These are phyloP conservation scores for Termitomyces sp. DNA, from an alignment of 1,284 basidiomycete genomes.

Conservation along the genomic window DNA sequence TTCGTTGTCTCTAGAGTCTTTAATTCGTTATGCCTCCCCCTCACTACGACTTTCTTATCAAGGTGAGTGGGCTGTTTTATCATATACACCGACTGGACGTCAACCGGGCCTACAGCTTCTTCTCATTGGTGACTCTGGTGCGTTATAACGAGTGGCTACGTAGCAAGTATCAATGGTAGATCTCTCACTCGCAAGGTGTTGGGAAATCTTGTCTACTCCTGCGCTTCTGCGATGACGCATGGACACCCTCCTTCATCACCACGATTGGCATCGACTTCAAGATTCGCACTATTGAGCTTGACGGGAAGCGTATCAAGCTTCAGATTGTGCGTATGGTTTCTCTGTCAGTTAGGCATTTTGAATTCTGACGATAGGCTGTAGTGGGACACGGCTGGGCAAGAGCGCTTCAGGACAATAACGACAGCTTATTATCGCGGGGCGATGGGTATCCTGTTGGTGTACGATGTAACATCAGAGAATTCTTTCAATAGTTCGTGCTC, in stretches of 20 bases:
- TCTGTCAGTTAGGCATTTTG: background rate
- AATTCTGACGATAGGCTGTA: constrained; percentile 28
- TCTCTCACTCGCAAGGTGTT: constrained; percentile 57
- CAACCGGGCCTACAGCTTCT: constrained; percentile 57
- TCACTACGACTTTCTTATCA: constrained; percentile 92
- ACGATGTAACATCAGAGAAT: constrained; percentile 97
- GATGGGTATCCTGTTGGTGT: constrained; percentile 98
- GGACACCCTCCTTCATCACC: constrained; percentile 99
- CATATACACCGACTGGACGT: background rate
- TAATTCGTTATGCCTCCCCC: constrained; percentile 65
- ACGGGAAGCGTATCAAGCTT: constrained; percentile 93
- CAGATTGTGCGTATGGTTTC: constrained; percentile 71
- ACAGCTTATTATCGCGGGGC: constrained; percentile 99
- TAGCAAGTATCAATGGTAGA: background rate
- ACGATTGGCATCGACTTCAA: constrained; percentile 98
- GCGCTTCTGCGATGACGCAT: constrained; percentile 99
- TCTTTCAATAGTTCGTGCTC: constrained; percentile 87
- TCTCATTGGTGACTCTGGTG: constrained; percentile 95
- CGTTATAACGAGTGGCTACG: constrained; percentile 4
- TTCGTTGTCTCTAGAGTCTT: background rate
- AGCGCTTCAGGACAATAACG: constrained; percentile 98
- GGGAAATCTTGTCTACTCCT: constrained; percentile 98
- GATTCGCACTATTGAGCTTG: constrained; percentile 95
- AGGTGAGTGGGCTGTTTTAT: constrained; percentile 42
- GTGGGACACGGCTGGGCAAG: constrained; percentile 99